phyloP scores from a whole-genome alignment of 805 yeast genomes.

The Metschnikowia amazonensis region DNA sequence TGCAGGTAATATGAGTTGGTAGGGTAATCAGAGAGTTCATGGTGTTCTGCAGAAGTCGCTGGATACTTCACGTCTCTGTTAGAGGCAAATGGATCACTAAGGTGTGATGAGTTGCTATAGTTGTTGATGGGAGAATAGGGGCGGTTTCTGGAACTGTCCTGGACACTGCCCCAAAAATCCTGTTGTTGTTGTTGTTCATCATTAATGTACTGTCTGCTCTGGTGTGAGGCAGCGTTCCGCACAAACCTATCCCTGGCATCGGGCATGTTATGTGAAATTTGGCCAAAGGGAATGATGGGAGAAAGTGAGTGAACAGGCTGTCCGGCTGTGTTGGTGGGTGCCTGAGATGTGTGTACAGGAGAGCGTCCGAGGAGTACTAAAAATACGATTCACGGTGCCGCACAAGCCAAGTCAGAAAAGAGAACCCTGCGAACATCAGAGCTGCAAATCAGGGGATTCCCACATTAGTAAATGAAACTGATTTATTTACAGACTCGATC shows the following conservation, averaged over 20 bases:
- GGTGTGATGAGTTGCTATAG: neutral
- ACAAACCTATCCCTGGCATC: conserved; percentile 12
- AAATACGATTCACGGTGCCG: neutral
- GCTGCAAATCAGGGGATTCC: neutral
- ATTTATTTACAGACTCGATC: neutral
- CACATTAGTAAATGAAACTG: too few relatives aligned
- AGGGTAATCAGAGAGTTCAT: conserved; percentile 12
- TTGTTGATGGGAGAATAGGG: conserved; percentile 8
- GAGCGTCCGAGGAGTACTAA: conserved; percentile 1
- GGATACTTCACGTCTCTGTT: neutral
- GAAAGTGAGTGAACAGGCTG: neutral
- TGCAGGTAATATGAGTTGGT: conserved; percentile 8
- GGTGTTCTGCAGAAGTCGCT: conserved; percentile 9
- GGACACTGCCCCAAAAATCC: conserved; percentile 2
- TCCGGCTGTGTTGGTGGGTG: conserved; percentile 1
- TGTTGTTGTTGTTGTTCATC: neutral
- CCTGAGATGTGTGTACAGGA: conserved; percentile 1
- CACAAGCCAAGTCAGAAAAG: neutral
- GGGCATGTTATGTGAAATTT: neutral
- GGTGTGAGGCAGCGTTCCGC: conserved; percentile 9
- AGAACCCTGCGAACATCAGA: neutral
- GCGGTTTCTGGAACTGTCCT: neutral
- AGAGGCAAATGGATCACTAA: neutral
- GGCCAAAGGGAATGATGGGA: neutral
- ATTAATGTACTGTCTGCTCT: neutral